Conservation (phyloP, 108 stramenopile genomes). For the Craspedostauros australis region DNA sequence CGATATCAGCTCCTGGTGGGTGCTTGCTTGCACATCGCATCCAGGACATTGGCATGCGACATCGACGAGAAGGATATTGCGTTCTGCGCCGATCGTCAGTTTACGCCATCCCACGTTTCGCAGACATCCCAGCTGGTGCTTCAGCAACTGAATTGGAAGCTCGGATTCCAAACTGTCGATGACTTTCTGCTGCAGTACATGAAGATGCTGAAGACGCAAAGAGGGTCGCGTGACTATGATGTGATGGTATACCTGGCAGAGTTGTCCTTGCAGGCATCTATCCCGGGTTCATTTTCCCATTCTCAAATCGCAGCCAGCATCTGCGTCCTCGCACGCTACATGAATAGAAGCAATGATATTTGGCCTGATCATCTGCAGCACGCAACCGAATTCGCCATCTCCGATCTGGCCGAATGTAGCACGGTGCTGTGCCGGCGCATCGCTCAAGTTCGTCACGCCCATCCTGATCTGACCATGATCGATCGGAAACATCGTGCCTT, state of each 20-base stretch:
- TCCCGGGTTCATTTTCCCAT: conserved; percentile 2
- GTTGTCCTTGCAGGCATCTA: conserved; percentile 16
- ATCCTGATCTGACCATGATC: too few relatives aligned
- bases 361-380: too few relatives aligned
- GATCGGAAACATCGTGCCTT: too few relatives aligned
- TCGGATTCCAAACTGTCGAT: conserved; percentile 3
- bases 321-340: conserved; percentile 10
- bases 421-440: too few relatives aligned
- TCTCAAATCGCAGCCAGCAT: conserved; percentile 20
- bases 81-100: conserved; percentile 27
- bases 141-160: conserved; percentile 19
- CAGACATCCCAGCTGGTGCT: conserved; percentile 13
- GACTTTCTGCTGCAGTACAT: conserved; percentile 8
- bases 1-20: conserved; percentile 26
- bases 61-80: conserved; percentile 15
- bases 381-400: too few relatives aligned
- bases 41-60: conserved; percentile 3
- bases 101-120: conserved; percentile 1
- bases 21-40: conserved; percentile 29
- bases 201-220: not conserved
- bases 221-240: not conserved
- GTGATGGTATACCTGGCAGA: conserved; percentile 22
- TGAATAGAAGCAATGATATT: too few relatives aligned
- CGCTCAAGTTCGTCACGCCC: too few relatives aligned
- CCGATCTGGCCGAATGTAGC: too few relatives aligned